A percentile compares a stretch with the other conserved stretches of the same genome.
phyloP scores from a whole-genome alignment of 2,329 filamentous ascomycete species.

The Aspergillus costaricaensis region DNA sequence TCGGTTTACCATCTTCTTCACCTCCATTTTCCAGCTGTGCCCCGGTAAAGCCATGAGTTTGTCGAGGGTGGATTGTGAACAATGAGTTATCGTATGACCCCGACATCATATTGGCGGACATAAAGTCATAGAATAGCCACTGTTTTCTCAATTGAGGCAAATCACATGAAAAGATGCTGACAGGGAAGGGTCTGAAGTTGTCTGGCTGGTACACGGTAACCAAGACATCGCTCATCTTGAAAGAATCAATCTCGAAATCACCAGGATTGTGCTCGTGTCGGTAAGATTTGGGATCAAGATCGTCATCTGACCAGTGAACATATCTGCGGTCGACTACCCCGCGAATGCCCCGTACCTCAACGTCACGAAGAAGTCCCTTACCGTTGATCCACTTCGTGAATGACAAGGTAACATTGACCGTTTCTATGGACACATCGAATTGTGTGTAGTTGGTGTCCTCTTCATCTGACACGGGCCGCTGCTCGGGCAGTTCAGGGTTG shows the following conservation, averaged over 20 bases:
- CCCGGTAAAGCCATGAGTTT: constrained; percentile 77
- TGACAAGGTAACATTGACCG: constrained; percentile 92
- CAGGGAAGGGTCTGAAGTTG: constrained; percentile 88
- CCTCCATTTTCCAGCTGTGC: constrained; percentile 58
- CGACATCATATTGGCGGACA: constrained; percentile 93
- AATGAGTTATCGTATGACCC: constrained; percentile 93
- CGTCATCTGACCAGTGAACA: constrained; percentile 69
- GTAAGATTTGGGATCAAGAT: constrained; percentile 80
- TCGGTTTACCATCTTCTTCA: constrained; percentile 64
- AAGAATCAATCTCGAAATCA: constrained; percentile 95
- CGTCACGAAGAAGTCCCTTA: constrained; percentile 85
- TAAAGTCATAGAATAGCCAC: constrained; percentile 96
- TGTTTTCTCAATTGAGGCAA: constrained; percentile 90
- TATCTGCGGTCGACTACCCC: constrained; percentile 89
- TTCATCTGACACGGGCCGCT: constrained; percentile 47
- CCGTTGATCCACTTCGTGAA: constrained; percentile 99
- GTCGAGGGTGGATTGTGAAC: constrained; percentile 94
- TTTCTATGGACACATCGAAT: constrained; percentile 92
- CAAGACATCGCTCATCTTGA: constrained; percentile 91
- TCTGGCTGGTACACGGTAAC: constrained; percentile 89
- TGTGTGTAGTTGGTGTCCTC: constrained; percentile 98
- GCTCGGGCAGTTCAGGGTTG: constrained; percentile 43
- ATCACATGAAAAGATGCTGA: constrained; percentile 95
- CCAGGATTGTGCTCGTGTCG: constrained; percentile 84
- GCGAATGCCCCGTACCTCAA: constrained; percentile 89